Evolutionary conservation across 2,329 filamentous ascomycete genomes (phyloP), one percentile per base, ranked within the genome.

Genomic region (Neofusicoccum ribis): DNA sequence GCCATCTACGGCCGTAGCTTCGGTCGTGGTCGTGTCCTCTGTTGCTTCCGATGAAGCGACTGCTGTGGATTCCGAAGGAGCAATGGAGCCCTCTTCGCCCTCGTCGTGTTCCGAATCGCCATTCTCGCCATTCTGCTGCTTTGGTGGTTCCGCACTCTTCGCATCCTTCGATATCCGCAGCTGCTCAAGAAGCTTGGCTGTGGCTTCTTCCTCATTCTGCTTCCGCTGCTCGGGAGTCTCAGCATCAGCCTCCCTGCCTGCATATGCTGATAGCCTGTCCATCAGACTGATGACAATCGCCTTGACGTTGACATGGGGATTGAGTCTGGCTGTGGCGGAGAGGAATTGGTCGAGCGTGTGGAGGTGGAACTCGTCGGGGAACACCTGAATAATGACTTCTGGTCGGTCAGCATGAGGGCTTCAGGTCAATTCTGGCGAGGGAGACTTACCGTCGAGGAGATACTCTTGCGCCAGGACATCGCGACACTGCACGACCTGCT

Each of bases 401-500:
- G 43, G n/a, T 69, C 65, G 68, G 70, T 78, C 70, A 76, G 72
- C 66, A 23, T 23, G 23, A 65, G 17, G 39, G 37, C 36, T 46
- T 44, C 6, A 61, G 27, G 14, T 15, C n/a, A 9, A n/a, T 47
- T 17, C 20, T 6, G n/a, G 7, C 36, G 17, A n/a, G 20, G 49
- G 8, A 15, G 41, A 67, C 70, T 64, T 77, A 85, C 85, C 86
- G 84, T 99, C 95, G 58, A 99, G 83, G 12, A 99, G 86, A 80
- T 99, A 99, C 77, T 99, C 95, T 77, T 99, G 95, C 39, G 95
- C 95, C 68, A 99, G 82, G 14, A 99, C 93, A 82, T 99, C 95
- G 67, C 95, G 89, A 75, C 95, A 99, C 76, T 99, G 95, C 12
- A 99, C 95, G 65, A 99, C 94, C 80, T 99, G 95, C 77, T 99